Conservation (phyloP, 2,329 filamentous ascomycete genomes). For the Acrodontium crateriforme region DNA sequence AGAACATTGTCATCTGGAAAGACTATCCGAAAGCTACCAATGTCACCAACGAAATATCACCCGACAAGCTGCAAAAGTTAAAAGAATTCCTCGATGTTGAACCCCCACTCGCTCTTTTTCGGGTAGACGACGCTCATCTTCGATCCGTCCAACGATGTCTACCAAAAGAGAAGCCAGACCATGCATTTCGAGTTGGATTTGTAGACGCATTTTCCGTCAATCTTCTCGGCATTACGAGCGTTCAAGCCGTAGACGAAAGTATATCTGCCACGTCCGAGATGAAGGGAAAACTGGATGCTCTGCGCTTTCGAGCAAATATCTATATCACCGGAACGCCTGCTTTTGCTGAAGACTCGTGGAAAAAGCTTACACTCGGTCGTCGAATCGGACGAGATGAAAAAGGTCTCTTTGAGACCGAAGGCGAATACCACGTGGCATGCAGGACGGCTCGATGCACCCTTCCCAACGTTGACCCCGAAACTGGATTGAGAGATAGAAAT, state of each 20-base stretch:
- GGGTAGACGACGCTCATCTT: conserved; percentile 41
- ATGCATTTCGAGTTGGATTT: conserved; percentile 53
- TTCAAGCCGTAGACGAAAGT: conserved; percentile 45
- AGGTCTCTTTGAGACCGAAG: conserved; percentile 16
- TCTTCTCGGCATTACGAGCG: conserved; percentile 50
- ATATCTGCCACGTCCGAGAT: conserved; percentile 38
- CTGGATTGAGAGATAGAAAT: conserved; percentile 30
- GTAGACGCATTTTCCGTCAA: conserved; percentile 61
- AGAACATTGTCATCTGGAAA: conserved; percentile 52
- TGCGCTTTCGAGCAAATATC: conserved; percentile 59
- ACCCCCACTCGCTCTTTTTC: conserved; percentile 53
- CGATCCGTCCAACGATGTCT: conserved; percentile 49
- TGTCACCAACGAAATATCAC: conserved; percentile 29
- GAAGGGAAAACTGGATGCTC: conserved; percentile 40
- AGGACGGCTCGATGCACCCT: conserved; percentile 57
- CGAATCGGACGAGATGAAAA: conserved; percentile 7
- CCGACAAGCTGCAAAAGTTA: conserved; percentile 49
- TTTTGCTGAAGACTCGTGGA: conserved; percentile 61
- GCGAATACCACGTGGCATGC: conserved; percentile 42
- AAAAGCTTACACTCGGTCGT: conserved; percentile 39
- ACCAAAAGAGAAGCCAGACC: conserved; percentile 43
- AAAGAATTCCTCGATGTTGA: conserved; percentile 52
- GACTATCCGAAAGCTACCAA: conserved; percentile 38
- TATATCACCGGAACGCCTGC: conserved; percentile 49
- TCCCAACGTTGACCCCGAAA: conserved; percentile 54